Evolutionary conservation across 2,329 filamentous ascomycete genomes (phyloP), one percentile per base, ranked within the genome.

Genomic region (Bipolaris victoriae): DNA sequence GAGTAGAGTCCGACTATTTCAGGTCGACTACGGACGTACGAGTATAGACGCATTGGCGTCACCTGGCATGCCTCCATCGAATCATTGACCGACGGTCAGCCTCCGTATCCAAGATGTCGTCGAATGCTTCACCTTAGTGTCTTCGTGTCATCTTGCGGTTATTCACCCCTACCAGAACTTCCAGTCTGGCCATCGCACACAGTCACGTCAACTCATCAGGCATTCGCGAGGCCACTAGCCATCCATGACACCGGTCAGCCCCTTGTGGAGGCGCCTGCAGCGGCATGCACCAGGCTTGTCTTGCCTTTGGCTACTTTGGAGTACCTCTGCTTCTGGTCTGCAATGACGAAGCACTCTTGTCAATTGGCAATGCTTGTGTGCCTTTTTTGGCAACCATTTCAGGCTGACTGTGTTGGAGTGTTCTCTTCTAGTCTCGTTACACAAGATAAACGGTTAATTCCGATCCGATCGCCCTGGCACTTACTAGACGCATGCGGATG

Each of bases 361-460:
- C 49, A n/a, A 37, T 11, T 26, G n/a, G 15, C 40, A 24, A 20
- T 20, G 7, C 7, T 11, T 44, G 40, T 7, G 15, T 37, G 40
- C 24, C n/a, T 41, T 33, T n/a, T 31, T 46, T 20, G 22, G 13
- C 6, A 10, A 47, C 15, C 6, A 5, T 7, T 36, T 13, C 24
- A 33, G 22, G 24, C 10, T 29, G 13, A 22, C 39, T 7, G 6
- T 41, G 39, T 41, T 24, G 18, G 15, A 7, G 36, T 26, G 26
- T 37, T 36, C 20, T 13, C 13, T 11, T 26, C 11, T 52, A 49
- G 36, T 11, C 31, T 48, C 24, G 54, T 48, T 48, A 52, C 54
- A 56, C 55, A 45, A 40, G 33, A 57, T 54, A 44, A 24, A 49
- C 46, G 45, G 50, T 45, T 49, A 39, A 33, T 20, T 31, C 45